phyloP scores from a whole-genome alignment of 2,329 filamentous ascomycete species.

The Xylaria sp. region DNA sequence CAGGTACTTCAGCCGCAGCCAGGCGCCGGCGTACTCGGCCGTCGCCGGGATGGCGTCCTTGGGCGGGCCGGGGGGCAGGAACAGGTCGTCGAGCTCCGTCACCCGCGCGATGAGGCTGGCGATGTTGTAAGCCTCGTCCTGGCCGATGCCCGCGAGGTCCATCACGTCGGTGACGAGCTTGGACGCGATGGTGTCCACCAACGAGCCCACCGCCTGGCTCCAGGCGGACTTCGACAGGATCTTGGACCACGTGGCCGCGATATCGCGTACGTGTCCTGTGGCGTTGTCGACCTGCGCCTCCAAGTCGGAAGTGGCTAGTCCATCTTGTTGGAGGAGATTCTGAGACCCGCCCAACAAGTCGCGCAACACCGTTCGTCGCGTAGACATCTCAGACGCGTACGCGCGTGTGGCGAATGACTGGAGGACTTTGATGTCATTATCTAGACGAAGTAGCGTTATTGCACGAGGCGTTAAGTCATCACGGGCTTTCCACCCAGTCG shows the following conservation, averaged over 20 bases:
- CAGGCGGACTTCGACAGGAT: slow-evolving; percentile 64
- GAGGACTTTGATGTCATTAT: slow-evolving; percentile 62
- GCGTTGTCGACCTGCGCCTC: slow-evolving; percentile 52
- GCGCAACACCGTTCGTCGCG: slow-evolving; percentile 63
- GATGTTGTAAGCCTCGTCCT: slow-evolving; percentile 66
- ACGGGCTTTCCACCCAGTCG: slow-evolving; percentile 55
- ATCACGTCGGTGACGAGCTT: slow-evolving; percentile 65
- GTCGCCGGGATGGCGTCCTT: slow-evolving; percentile 55
- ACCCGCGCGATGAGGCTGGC: slow-evolving; percentile 60
- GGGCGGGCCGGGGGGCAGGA: slow-evolving; percentile 45
- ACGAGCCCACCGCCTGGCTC: slow-evolving; percentile 63
- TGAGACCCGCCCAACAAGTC: slow-evolving; percentile 64
- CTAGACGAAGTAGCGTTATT: slow-evolving; percentile 58
- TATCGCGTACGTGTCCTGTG: slow-evolving; percentile 53
- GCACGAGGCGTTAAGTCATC: slow-evolving; percentile 55
- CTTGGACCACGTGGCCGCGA: slow-evolving; percentile 59
- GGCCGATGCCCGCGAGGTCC: slow-evolving; percentile 62
- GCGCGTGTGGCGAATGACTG: slow-evolving; percentile 64
- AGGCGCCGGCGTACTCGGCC: slow-evolving; percentile 62
- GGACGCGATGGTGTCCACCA: slow-evolving; percentile 60
- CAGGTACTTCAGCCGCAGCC: slow-evolving; percentile 67
- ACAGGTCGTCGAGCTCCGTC: slow-evolving; percentile 63
- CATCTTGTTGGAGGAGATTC: slow-evolving; percentile 61
- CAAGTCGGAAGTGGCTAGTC: slow-evolving; percentile 48
- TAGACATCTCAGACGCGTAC: slow-evolving; percentile 62